Conservation (phyloP, 106 monocot species). For the Dactylorhiza incarnata region DNA sequence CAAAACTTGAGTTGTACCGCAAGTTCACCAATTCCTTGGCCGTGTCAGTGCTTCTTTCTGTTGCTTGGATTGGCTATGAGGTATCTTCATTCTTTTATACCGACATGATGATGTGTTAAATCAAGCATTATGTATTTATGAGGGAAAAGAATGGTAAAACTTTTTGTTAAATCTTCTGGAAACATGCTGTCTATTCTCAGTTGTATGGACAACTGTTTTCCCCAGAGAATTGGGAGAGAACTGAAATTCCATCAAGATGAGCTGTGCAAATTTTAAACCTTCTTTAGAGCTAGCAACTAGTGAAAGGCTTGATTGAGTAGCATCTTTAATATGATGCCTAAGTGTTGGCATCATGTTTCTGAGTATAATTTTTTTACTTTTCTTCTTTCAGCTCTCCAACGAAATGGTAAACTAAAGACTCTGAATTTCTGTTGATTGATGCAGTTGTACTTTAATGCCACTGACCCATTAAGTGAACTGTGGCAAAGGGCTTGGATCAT, state of each 20-base stretch:
- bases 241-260: background rate
- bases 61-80: constrained; percentile 99
- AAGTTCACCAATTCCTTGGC: constrained; percentile 92
- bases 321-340: background rate
- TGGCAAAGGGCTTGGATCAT: constrained; percentile 99
- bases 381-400: too few species aligned
- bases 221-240: background rate
- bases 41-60: constrained; percentile 74
- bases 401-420: background rate
- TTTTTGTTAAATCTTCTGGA: background rate
- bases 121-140: background rate
- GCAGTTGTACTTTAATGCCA: constrained; percentile 97
- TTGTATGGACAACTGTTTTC: background rate
- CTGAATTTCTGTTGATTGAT: constrained; percentile 8
- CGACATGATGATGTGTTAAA: background rate
- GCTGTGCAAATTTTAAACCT: background rate
- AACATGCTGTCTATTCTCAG: background rate
- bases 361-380: background rate
- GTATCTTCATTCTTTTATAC: constrained; percentile 19
- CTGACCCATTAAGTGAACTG: constrained; percentile 85
- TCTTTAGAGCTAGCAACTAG: constrained; percentile 1
- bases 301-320: background rate
- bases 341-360: background rate
- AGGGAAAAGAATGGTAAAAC: background rate
- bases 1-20: constrained; percentile 82